Evolutionary conservation across 1,284 basidiomycete genomes (phyloP), one percentile per base, ranked within the genome.

Genomic region (Apiotrichum sp.): DNA sequence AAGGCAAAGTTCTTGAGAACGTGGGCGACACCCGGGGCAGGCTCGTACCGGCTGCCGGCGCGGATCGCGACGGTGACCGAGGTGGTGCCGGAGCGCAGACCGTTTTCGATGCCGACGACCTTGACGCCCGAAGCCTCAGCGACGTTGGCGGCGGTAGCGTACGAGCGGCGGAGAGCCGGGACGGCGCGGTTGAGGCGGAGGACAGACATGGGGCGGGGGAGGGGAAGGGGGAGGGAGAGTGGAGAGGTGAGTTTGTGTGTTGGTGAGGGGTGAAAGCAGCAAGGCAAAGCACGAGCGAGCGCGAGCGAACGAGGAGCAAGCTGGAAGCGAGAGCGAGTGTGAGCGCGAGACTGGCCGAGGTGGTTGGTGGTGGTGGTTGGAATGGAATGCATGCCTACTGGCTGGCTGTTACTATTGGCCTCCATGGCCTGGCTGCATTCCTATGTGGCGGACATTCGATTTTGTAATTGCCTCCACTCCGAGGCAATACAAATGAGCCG

Each of bases 1-100:
- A 93, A 96, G 59, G 91, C 86, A 81, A 92, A 95, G 83, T 90
- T 92, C 83, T 93, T 93, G 76, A 96, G 82, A 62, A 86, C 86
- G 80, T 93, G 88, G 8, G 93, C 90, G 62, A 90, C 83, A 70
- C 93, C 93, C 48, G 88, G 84, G 69, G 86, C 86, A 59, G 84
- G 78, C 80, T 97, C 87, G 74, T 85, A 93, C 68, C 93, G 81
- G 69, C 85, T 86, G 55, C 93, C 93, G 57, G 89, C 93, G 77
- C 92, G 93, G 77, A 93, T 84, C 65, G 93, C 83, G 69, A 97
- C 81, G 51, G 90, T 91, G 69, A 97, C 84, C 64, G 87, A 83
- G 43, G 88, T 81, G 5, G 90, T 93, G 13, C 75, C 68, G 58
- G 86, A 83, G 72, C 86, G 86, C 52, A 62, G 65, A 70, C 84